Base-by-base conservation (phyloP, 768 basidiomycete species). In the Daedalea quercina region DNA sequence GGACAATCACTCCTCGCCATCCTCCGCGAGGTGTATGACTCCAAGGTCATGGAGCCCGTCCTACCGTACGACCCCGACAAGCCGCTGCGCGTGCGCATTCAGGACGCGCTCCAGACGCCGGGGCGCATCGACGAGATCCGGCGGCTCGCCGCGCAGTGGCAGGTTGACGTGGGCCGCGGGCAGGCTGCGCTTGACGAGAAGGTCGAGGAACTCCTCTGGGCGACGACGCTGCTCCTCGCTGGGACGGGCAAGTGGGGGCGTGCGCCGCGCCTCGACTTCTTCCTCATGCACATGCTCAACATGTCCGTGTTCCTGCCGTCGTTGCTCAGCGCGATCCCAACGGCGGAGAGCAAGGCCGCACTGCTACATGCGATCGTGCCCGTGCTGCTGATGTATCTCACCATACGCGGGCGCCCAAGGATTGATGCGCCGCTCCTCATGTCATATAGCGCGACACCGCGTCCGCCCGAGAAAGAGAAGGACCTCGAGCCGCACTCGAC, bases 281-380 rank as follows among this genome's bases (percentile, higher is more conserved):
- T 81, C 74, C 65, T 83, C 48, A 78, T 80, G 79, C 82, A 83
- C 57, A 58, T 80, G 44, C 67, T 83, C 43, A 82, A 75, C 9
- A 74, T 74, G 33, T 70, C 77, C 8, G 57, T 81, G 3, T 80
- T 81, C 65, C 57, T 83, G 8, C 70, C 72, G 23, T 73, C 76
- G 0, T 60, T 77, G 34, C 56, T 78, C 33, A 59, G 60, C 9
- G 64, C 64, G 9, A 53, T 70, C 7, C 57, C 63, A 26, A 69
- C 65, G 35, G 57, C 63, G 9, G 63, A 60, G 22, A 67, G 73
- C 37, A 77, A 76, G 60, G 76, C 72, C 3, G 69, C 66, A 22
- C 65, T 84, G 9, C 60, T 83, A n/a, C 69, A 72, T 42, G 65
- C 71, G 1, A 73, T 73, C 59, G 56, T 78, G 2, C 66, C 75